phyloP scores from a whole-genome alignment of 352 stramenopile species.

The Phytophthora kernoviae region DNA sequence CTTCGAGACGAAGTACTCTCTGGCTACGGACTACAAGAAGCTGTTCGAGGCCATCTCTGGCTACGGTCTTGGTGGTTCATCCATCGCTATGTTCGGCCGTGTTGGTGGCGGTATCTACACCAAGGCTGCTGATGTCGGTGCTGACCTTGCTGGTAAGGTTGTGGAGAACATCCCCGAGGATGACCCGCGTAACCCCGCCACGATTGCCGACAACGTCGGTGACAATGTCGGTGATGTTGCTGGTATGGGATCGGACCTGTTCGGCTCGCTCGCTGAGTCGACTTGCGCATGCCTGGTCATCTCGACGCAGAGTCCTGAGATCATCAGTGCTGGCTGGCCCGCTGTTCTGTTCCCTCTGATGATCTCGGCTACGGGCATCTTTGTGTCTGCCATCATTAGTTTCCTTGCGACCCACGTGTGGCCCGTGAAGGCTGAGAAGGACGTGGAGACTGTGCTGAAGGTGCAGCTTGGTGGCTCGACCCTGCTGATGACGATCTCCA shows the following conservation, averaged over 20 bases:
- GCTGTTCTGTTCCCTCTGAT: slow-evolving; percentile 97
- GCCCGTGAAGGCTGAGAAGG: slow-evolving; percentile 94
- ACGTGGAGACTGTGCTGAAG: slow-evolving; percentile 98
- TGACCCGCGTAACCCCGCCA: slow-evolving; percentile 99
- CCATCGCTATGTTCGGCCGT: slow-evolving; percentile 99
- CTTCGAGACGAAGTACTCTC: slow-evolving; percentile 93
- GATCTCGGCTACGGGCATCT: slow-evolving; percentile 97
- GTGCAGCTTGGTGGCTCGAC: slow-evolving; percentile 98
- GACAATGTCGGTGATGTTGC: slow-evolving; percentile 99
- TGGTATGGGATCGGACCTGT: slow-evolving; percentile 99
- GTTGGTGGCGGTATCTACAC: slow-evolving; percentile 99
- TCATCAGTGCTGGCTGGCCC: slow-evolving; percentile 93
- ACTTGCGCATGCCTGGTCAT: slow-evolving; percentile 99
- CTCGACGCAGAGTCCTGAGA: slow-evolving; percentile 90
- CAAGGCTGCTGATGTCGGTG: slow-evolving; percentile 99
- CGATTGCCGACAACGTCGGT: slow-evolving; percentile 99
- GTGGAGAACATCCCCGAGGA: slow-evolving; percentile 99
- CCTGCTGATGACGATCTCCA: slow-evolving; percentile 94
- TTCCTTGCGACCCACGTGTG: slow-evolving; percentile 98
- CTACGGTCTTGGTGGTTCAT: slow-evolving; percentile 98
- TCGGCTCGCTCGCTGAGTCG: slow-evolving; percentile 98
- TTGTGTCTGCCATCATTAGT: slow-evolving; percentile 95
- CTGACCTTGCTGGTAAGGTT: slow-evolving; percentile 99
- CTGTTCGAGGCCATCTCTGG: slow-evolving; percentile 97
- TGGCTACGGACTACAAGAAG: slow-evolving; percentile 83